These are phyloP conservation scores for Eutrema heterophyllum DNA, from an alignment of 345 rosid species.

Conservation along the genomic window DNA sequence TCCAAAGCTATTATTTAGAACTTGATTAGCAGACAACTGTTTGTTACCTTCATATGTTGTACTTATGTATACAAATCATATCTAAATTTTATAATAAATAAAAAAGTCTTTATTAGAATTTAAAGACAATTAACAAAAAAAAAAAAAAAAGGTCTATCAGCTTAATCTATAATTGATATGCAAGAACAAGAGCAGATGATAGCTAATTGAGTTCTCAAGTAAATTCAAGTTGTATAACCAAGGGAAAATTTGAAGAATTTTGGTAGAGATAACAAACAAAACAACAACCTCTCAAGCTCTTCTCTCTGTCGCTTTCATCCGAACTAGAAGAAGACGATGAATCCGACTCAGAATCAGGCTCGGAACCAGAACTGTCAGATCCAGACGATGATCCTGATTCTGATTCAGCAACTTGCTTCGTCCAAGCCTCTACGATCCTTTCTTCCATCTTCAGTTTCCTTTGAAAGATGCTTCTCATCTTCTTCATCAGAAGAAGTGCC, in stretches of 20 bases:
- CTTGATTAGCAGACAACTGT: neutral
- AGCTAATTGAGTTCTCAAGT: neutral
- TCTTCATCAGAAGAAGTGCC: constrained; percentile 26
- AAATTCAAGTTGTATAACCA: constrained; percentile 4
- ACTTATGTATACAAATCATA: neutral
- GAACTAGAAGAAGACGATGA: constrained; percentile 34
- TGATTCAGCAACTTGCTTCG: constrained; percentile 41
- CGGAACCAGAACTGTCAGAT: constrained; percentile 36
- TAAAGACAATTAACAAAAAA: neutral
- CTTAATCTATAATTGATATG: neutral
- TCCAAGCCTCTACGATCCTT: neutral
- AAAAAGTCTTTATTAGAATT: neutral
- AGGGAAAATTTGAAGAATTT: neutral
- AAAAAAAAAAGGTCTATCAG: neutral
- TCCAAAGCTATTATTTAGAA: neutral
- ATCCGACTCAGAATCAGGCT: constrained; percentile 30
- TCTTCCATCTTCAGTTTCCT: neutral
- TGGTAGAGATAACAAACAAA: neutral
- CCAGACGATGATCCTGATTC: constrained; percentile 39
- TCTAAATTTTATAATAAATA: neutral
- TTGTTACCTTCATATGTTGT: neutral
- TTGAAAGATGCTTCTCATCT: neutral
- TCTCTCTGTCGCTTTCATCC: constrained; percentile 38
- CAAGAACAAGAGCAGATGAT: constrained; percentile 12
- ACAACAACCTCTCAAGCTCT: constrained; percentile 22